Evolutionary conservation across 768 basidiomycete species (phyloP), one percentile per base, ranked within the genome.

Genomic region (Tulasnella sp.): DNA sequence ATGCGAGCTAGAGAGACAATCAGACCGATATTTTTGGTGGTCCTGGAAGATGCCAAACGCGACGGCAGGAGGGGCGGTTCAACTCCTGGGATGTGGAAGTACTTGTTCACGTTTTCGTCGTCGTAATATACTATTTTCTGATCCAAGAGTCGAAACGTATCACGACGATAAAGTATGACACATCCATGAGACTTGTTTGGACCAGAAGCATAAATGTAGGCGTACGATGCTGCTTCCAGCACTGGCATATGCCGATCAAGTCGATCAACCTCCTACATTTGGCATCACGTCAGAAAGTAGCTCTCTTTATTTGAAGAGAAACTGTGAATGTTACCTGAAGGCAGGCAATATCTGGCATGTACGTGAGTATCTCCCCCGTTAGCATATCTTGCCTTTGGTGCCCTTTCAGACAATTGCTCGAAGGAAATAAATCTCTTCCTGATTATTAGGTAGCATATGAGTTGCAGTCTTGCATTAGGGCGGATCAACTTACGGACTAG

Each of bases 261-360:
- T 33, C 79, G 72, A 60, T 93, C 92, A 6, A 90, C 88, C 71
- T 96, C 91, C 88, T 95, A 61, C 24, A 19, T 27, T 50, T 28
- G 13, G 4, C 15, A 29, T 44, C 37, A 15, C 15, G 29, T 16
- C 31, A 34, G 29, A 20, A 15, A 47, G n/a, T n/a, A n/a, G n/a
- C n/a, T n/a, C n/a, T n/a, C n/a, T n/a, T n/a, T n/a, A n/a, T n/a
- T n/a, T n/a, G n/a, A n/a, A n/a, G n/a, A n/a, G n/a, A n/a, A n/a
- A n/a, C n/a, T n/a, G n/a, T n/a, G n/a, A n/a, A n/a, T n/a, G n/a
- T 54, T 62, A 83, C 90, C 71, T 95, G 91, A 37, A 95, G 72
- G 62, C 90, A 93, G 37, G 90, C 65, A 22, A 95, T 74, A 63
- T 92, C 86, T 2, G 84, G 78, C n/a, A 74, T 60, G 52, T 83